Base-by-base conservation (phyloP, 345 rosid genomes). In the Linum trigynum region DNA sequence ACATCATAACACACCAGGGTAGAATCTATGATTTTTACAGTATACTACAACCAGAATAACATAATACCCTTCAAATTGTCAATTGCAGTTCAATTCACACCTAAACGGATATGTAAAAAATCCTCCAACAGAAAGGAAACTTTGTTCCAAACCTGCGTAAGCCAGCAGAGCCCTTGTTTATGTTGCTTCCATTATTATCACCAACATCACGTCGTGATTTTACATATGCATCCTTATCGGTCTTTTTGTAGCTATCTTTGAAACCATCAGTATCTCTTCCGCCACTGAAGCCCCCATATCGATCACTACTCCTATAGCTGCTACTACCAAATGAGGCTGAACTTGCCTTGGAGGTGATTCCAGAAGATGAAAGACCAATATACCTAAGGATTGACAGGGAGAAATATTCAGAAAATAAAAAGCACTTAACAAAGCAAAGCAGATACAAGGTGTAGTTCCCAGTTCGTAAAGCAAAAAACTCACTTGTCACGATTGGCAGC, bases 401-500 rank as follows among this genome's bases (percentile, higher is more conserved):
- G n/a, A 63, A 58, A 45, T 61, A 41, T 67, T 62, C 55, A 74
- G 55, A 57, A 62, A 72, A 17, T 50, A 51, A 57, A 39, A 43
- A 59, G 9, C 23, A 45, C 62, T 43, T 58, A 63, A 23, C 32
- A 23, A 61, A 38, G 55, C 57, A 63, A 60, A 39, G 62, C 70
- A 14, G 38, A 36, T 23, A 43, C 64, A 70, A 14, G 38, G 32
- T 23, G 45, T 65, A 23, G 32, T 23, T 23, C 58, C 5, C 66
- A 55, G 48, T 39, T 72, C 38, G 23, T 39, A 32, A 66, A 64
- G 51, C 42, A 59, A 57, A 65, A 57, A 65, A 78, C 91, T 72
- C 75, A 95, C 99, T 95, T 91, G 69, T 95, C 92, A 73, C 95
- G 95, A 78, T 88, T 91, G 15, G 86, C 83, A 66, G 89, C 72